Percentiles rank a stretch among this genome's conserved stretches.
phyloP scores from a whole-genome alignment of 169 alveolate species.

The Eimeria brunetti region DNA sequence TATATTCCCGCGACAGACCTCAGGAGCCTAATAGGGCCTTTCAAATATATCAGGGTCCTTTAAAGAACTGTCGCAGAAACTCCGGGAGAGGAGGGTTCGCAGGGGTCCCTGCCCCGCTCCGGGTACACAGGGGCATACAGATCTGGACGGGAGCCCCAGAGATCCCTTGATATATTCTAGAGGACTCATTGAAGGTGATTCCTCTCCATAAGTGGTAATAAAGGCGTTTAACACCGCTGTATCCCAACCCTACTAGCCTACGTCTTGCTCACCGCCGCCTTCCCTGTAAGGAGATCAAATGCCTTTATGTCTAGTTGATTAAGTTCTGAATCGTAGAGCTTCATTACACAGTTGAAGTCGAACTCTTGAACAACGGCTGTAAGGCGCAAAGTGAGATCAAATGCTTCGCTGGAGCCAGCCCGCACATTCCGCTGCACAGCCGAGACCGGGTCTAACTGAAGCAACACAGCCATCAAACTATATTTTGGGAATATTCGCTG shows the following conservation, averaged over 20 bases:
- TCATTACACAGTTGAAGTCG: slow-evolving; percentile 66
- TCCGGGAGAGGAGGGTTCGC: not conserved
- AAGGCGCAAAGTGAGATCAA: slow-evolving; percentile 70
- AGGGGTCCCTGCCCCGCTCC: not conserved
- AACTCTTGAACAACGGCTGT: slow-evolving; percentile 62
- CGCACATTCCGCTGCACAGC: slow-evolving; percentile 57
- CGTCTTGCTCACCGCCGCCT: slow-evolving; percentile 24
- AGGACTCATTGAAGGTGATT: not conserved
- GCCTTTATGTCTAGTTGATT: slow-evolving; percentile 56
- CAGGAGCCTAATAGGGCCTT: not conserved
- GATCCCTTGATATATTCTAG: not conserved
- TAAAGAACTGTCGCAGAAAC: not conserved
- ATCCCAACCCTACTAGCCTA: not conserved
- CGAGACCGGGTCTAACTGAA: slow-evolving; percentile 72
- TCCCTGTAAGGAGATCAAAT: slow-evolving; percentile 68
- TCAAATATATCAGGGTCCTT: not conserved
- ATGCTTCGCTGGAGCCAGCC: slow-evolving; percentile 66
- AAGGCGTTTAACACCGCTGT: not conserved
- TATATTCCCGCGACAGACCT: not conserved
- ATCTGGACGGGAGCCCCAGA: not conserved
- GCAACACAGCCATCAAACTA: not conserved
- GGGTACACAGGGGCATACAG: not conserved
- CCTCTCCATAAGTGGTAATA: not conserved
- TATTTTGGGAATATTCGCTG: not conserved
- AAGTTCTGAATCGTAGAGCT: slow-evolving; percentile 63